These are phyloP conservation scores for Paraglomus brasilianum DNA, from an alignment of 192 early-diverging fungal species.

Conservation along the genomic window DNA sequence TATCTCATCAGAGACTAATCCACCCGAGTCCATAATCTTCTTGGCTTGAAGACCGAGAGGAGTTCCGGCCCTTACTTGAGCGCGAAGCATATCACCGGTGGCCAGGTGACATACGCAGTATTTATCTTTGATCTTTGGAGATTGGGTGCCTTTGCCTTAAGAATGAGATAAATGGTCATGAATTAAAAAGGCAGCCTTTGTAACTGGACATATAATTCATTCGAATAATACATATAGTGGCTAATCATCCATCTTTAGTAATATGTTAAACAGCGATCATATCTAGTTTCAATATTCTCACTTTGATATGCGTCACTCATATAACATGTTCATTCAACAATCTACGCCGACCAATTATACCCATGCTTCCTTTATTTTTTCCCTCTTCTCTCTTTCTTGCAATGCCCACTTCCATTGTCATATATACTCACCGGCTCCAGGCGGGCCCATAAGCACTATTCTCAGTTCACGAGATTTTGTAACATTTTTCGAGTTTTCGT, in stretches of 20 bases:
- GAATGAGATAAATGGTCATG: conserved; percentile 2
- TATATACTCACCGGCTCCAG: conserved; percentile 73
- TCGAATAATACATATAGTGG: not conserved
- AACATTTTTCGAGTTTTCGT: conserved; percentile 6
- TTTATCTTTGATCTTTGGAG: conserved; percentile 92
- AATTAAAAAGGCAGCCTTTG: not conserved
- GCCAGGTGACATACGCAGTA: conserved; percentile 98
- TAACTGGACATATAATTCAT: no score
- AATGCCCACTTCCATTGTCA: not conserved
- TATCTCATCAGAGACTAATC: conserved; percentile 97
- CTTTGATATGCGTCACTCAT: no score
- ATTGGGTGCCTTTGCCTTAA: conserved; percentile 89
- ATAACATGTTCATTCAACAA: not conserved
- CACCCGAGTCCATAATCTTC: conserved; percentile 99
- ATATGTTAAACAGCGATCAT: no score
- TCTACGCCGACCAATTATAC: not conserved
- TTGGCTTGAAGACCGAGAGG: conserved; percentile 94
- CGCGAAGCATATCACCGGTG: conserved; percentile 98
- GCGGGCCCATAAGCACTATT: conserved; percentile 91
- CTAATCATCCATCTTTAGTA: no score
- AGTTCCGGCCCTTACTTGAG: conserved; percentile 89
- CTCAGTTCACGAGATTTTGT: conserved; percentile 39
- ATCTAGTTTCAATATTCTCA: no score
- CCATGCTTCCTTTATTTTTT: no score
- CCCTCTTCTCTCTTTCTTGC: no score